Conservation (phyloP, 768 basidiomycete species). For the Suillus decipiens region DNA sequence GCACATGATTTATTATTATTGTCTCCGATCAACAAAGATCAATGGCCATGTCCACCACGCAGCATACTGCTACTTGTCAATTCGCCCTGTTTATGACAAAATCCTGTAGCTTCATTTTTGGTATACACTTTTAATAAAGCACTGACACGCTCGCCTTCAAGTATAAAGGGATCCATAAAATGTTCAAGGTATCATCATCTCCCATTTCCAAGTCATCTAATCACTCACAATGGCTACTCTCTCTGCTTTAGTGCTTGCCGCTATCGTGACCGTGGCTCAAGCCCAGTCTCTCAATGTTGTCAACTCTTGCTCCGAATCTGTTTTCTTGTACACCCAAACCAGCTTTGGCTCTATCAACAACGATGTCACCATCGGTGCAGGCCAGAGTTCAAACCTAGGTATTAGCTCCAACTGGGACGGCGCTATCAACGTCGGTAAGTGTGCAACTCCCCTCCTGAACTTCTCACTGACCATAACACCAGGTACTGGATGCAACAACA, state of each 20-base stretch:
- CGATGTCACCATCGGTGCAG: conserved; percentile 27
- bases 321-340: conserved; percentile 32
- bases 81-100: too few species aligned
- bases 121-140: background rate
- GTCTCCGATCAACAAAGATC: background rate
- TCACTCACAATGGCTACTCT: conserved; percentile 21
- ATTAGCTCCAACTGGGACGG: conserved; percentile 35
- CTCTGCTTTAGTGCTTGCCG: conserved; percentile 22
- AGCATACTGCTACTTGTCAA: background rate
- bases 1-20: background rate
- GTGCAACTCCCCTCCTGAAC: background rate
- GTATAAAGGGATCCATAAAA: background rate
- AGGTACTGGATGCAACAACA: conserved; percentile 30
- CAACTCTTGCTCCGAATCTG: conserved; percentile 28
- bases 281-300: conserved; percentile 33
- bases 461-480: conserved; percentile 13
- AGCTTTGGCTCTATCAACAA: conserved; percentile 30
- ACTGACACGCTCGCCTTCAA: background rate
- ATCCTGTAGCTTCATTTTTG: background rate
- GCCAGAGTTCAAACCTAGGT: conserved; percentile 27
- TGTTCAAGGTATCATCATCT: background rate
- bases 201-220: background rate
- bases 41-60: background rate
- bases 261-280: conserved; percentile 20
- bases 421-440: conserved; percentile 32